A percentile compares a stretch with the other conserved stretches of the same genome.
phyloP scores from a whole-genome alignment of 2,329 filamentous ascomycete species.

The Aspergillus sp. region DNA sequence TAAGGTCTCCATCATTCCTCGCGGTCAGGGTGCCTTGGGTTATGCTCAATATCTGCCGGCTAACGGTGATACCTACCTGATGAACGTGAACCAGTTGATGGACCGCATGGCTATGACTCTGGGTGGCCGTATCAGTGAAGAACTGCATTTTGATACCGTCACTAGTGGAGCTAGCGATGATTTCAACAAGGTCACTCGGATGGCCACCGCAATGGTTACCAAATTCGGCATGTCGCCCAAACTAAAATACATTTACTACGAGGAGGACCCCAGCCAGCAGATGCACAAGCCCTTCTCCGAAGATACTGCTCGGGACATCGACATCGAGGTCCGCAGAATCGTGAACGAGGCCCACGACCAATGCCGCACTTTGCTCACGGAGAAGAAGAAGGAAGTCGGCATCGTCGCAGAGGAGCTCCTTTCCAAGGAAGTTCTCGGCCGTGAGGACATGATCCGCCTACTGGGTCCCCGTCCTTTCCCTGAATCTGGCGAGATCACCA shows the following conservation, averaged over 20 bases:
- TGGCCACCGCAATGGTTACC: conserved; percentile 98
- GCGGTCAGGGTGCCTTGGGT: conserved; percentile 86
- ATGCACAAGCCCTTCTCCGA: conserved; percentile 96
- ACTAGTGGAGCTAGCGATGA: conserved; percentile 94
- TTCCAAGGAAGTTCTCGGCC: conserved; percentile 82
- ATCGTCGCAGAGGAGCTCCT: conserved; percentile 91
- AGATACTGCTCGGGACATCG: conserved; percentile 87
- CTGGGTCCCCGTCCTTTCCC: conserved; percentile 81
- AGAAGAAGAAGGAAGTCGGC: conserved; percentile 85
- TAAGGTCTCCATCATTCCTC: conserved; percentile 97
- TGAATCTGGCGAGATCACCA: conserved; percentile 84
- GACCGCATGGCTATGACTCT: conserved; percentile 99
- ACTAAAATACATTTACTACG: conserved; percentile 89
- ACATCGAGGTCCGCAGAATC: conserved; percentile 85
- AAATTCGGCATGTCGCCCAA: conserved; percentile 98
- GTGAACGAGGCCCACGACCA: conserved; percentile 90
- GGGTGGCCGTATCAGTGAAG: conserved; percentile 90
- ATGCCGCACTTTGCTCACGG: conserved; percentile 77
- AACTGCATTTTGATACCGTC: conserved; percentile 94
- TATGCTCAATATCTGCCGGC: conserved; percentile 97
- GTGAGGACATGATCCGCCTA: conserved; percentile 89
- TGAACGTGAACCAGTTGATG: conserved; percentile 95
- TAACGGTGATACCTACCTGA: conserved; percentile 81
- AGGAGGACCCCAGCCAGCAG: conserved; percentile 70
- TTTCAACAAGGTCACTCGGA: conserved; percentile 95